A percentile compares a stretch with the other conserved stretches of the same genome.
Evolutionary conservation across 345 rosid genomes (phyloP).

Genomic region (Luvunga scandens): DNA sequence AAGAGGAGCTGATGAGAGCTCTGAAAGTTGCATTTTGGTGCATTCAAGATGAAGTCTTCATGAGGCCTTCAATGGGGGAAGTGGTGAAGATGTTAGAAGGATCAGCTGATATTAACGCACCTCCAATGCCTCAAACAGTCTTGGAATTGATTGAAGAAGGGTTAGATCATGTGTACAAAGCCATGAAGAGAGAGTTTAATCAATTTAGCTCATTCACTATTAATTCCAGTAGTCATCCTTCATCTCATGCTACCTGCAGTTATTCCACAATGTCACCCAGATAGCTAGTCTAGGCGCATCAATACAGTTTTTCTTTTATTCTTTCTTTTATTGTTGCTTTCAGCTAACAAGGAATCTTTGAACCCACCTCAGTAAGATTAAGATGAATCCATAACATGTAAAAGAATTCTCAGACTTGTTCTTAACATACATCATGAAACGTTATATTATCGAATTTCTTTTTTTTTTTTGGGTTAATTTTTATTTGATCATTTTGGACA

Average conservation of each 20-base stretch:
- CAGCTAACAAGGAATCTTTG: too few species aligned
- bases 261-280: slow-evolving; percentile 92
- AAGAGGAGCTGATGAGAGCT: slow-evolving; percentile 53
- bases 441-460: too few species aligned
- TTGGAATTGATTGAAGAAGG: slow-evolving; percentile 84
- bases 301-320: background rate
- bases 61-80: slow-evolving; percentile 74
- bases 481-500: too few species aligned
- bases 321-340: background rate
- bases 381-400: too few species aligned
- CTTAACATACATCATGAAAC: too few species aligned
- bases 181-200: slow-evolving; percentile 76
- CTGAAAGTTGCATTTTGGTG: slow-evolving; percentile 74
- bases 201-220: slow-evolving; percentile 52
- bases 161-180: slow-evolving; percentile 66
- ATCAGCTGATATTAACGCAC: slow-evolving; percentile 42
- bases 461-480: too few species aligned
- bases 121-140: slow-evolving; percentile 87
- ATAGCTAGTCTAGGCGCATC: slow-evolving; percentile 16
- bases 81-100: slow-evolving; percentile 77
- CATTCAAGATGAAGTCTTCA: slow-evolving; percentile 57
- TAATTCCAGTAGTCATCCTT: slow-evolving; percentile 36
- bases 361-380: too few species aligned
- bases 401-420: too few species aligned
- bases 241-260: slow-evolving; percentile 79